These are phyloP conservation scores for Lachnellula occidentalis DNA, from an alignment of 2,329 filamentous ascomycete species.

Conservation along the genomic window DNA sequence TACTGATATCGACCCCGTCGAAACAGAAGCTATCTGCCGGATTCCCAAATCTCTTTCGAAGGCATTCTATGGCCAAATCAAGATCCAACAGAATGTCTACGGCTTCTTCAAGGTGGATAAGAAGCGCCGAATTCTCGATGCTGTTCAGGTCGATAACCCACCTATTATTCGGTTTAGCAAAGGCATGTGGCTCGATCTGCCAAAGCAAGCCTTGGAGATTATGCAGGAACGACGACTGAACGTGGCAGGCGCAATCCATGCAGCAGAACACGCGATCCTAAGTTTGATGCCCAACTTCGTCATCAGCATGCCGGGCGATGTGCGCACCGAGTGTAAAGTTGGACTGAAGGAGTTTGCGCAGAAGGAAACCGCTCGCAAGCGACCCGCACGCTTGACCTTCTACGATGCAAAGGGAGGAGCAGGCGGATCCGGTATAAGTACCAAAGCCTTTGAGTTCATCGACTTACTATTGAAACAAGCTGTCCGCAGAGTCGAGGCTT, in stretches of 20 bases:
- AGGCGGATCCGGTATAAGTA: conserved; percentile 77
- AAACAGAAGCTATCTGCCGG: conserved; percentile 79
- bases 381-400: conserved; percentile 84
- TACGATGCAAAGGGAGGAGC: conserved; percentile 92
- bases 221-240: conserved; percentile 68
- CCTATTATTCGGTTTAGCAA: conserved; percentile 80
- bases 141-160: conserved; percentile 87
- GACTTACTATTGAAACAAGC: conserved; percentile 74
- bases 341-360: conserved; percentile 81
- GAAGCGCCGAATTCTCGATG: conserved; percentile 78
- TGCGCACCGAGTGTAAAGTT: conserved; percentile 90
- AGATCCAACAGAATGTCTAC: conserved; percentile 83
- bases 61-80: conserved; percentile 82
- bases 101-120: conserved; percentile 98
- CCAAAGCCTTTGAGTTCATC: conserved; percentile 90
- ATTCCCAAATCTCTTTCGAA: conserved; percentile 58
- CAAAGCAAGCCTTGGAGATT: conserved; percentile 71
- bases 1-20: conserved; percentile 88
- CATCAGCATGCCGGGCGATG: conserved; percentile 82
- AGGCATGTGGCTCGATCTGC: conserved; percentile 94
- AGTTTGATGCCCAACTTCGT: conserved; percentile 87
- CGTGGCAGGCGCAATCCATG: conserved; percentile 85
- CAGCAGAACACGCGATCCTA: conserved; percentile 86
- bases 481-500: conserved; percentile 68
- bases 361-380: conserved; percentile 63